Evolutionary conservation across 441 rosid genomes (phyloP).

Genomic region (Pelargonium fulgidum): DNA sequence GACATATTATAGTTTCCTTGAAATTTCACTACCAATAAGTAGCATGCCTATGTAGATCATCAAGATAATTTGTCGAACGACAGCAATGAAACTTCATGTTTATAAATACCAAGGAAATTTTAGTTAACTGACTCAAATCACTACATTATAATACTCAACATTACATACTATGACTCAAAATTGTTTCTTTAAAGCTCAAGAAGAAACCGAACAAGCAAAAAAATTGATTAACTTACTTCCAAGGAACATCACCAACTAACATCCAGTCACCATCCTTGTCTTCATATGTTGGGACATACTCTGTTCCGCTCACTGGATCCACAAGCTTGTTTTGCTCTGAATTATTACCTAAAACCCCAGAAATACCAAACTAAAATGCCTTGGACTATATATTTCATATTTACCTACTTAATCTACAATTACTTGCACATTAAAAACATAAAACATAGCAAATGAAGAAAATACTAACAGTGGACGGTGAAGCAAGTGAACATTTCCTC

Average conservation of each 20-base stretch:
- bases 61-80: too few species aligned
- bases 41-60: too few species aligned
- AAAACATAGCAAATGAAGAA: background rate
- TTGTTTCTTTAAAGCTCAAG: background rate
- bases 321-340: conserved; percentile 11
- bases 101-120: background rate
- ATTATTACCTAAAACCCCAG: conserved; percentile 7
- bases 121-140: background rate
- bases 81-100: too few species aligned
- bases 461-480: conserved; percentile 11
- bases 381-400: background rate
- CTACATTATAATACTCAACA: background rate
- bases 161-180: background rate
- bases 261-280: conserved; percentile 33
- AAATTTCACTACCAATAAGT: background rate
- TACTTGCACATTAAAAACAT: background rate
- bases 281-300: conserved; percentile 29
- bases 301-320: conserved; percentile 18
- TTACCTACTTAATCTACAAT: background rate
- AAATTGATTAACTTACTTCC: conserved; percentile 33
- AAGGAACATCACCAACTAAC: conserved; percentile 35
- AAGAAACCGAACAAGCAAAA: background rate
- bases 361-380: too few species aligned
- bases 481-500: conserved; percentile 24
- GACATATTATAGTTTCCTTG: background rate